Evolutionary conservation across 1,284 basidiomycete genomes (phyloP).

Genomic region (Neolentinus lepideus): DNA sequence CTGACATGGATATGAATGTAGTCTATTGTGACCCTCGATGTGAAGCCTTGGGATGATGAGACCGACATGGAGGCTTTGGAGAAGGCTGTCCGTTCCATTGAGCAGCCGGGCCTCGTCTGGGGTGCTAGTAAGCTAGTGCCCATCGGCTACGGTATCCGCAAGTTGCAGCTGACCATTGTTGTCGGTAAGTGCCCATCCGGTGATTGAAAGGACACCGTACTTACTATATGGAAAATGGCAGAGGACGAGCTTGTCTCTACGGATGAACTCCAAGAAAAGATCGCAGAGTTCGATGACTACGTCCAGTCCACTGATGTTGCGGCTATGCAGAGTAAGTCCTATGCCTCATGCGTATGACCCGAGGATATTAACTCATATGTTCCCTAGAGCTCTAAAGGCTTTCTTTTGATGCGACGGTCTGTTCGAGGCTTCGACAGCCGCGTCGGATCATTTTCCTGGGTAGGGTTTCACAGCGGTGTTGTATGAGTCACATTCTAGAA

Average conservation of each 20-base stretch:
- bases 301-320: slow-evolving; percentile 92
- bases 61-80: slow-evolving; percentile 94
- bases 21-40: slow-evolving; percentile 94
- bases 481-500: slow-evolving; percentile 2
- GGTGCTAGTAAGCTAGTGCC: slow-evolving; percentile 88
- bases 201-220: slow-evolving; percentile 4
- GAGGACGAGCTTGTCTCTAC: slow-evolving; percentile 94
- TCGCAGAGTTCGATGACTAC: slow-evolving; percentile 87
- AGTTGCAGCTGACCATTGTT: slow-evolving; percentile 93
- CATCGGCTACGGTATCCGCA: slow-evolving; percentile 90
- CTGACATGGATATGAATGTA: slow-evolving; percentile 26
- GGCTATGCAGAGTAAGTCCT: slow-evolving; percentile 78
- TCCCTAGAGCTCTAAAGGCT: slow-evolving; percentile 12
- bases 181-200: slow-evolving; percentile 59
- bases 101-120: slow-evolving; percentile 93
- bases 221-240: slow-evolving; percentile 20
- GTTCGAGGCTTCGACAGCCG: slow-evolving; percentile 8
- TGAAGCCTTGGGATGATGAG: slow-evolving; percentile 99
- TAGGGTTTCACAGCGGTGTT: not conserved
- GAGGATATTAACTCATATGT: not conserved
- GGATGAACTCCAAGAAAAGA: slow-evolving; percentile 91
- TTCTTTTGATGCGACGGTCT: slow-evolving; percentile 7
- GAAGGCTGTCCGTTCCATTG: slow-evolving; percentile 77
- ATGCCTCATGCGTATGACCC: not conserved
- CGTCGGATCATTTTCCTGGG: not conserved